A percentile compares a stretch with the other conserved stretches of the same genome.
Evolutionary conservation across 2,329 filamentous ascomycete genomes (phyloP).

Genomic region (Colletotrichum australisinense): DNA sequence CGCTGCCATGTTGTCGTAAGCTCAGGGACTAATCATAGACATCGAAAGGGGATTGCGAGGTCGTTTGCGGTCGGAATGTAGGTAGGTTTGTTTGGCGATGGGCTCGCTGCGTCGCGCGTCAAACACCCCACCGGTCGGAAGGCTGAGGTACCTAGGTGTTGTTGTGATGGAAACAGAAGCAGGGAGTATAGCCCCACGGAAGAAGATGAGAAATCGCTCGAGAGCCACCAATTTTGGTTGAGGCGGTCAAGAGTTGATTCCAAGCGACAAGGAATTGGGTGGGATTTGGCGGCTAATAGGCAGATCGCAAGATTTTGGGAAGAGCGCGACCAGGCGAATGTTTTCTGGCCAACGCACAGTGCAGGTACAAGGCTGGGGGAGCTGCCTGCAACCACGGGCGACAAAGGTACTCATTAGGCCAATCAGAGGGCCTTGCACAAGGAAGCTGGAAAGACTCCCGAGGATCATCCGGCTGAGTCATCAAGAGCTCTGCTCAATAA

Average conservation of each 20-base stretch:
- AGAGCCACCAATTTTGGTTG: background rate
- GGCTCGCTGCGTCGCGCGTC: conserved; percentile 12
- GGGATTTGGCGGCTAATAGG: conserved; percentile 5
- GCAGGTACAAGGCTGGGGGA: conserved; percentile 24
- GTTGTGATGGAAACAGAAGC: background rate
- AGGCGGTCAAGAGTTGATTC: background rate
- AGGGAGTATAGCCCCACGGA: background rate
- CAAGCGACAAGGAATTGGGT: background rate
- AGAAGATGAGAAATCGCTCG: background rate
- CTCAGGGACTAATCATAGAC: conserved; percentile 21
- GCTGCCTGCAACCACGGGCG: conserved; percentile 23
- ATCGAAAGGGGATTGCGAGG: conserved; percentile 6
- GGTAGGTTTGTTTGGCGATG: background rate
- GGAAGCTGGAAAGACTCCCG: background rate
- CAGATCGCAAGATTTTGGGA: conserved; percentile 30
- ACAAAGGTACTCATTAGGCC: conserved; percentile 4
- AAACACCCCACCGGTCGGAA: conserved; percentile 10
- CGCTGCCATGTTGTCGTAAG: conserved; percentile 51
- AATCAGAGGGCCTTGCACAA: conserved; percentile 1
- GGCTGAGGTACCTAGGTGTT: background rate
- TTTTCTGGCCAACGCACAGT: conserved; percentile 24
- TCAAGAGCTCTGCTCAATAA: background rate
- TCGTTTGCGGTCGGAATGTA: background rate
- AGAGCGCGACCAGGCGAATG: conserved; percentile 26
- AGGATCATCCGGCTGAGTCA: conserved; percentile 28